Evolutionary conservation across 352 stramenopile genomes (phyloP).

Genomic region (Globisporangium acanthophoron): DNA sequence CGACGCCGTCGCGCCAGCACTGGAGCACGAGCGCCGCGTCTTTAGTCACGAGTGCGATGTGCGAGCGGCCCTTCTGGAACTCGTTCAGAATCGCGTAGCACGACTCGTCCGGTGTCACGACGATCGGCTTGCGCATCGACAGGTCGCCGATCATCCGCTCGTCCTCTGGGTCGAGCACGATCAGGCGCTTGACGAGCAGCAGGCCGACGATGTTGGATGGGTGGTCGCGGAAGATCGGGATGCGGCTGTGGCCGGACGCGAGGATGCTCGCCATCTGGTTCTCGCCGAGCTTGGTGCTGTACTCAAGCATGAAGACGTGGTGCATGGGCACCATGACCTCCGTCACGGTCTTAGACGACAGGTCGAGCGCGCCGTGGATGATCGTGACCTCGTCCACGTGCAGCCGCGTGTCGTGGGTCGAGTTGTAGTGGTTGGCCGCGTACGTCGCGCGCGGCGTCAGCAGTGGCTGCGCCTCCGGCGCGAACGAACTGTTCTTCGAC

Average conservation of each 20-base stretch:
- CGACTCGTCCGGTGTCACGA: conserved; percentile 71
- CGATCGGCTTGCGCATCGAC: conserved; percentile 69
- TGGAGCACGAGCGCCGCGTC: conserved; percentile 43
- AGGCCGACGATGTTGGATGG: conserved; percentile 77
- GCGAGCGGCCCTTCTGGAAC: conserved; percentile 85
- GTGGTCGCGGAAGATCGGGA: conserved; percentile 84
- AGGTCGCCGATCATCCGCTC: conserved; percentile 54
- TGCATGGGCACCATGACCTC: conserved; percentile 87
- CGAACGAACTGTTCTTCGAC: conserved; percentile 8
- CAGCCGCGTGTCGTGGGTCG: conserved; percentile 36
- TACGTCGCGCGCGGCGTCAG: conserved; percentile 20
- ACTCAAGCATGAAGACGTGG: conserved; percentile 82
- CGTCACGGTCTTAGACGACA: conserved; percentile 81
- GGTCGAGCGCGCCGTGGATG: conserved; percentile 87
- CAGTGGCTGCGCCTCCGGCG: conserved; percentile 16
- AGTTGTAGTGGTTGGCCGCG: conserved; percentile 23
- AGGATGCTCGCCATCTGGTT: conserved; percentile 82
- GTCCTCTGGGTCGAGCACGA: conserved; percentile 84
- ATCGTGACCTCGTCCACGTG: conserved; percentile 89
- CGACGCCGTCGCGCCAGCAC: conserved; percentile 40
- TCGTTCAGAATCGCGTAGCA: conserved; percentile 89
- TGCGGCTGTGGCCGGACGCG: conserved; percentile 77
- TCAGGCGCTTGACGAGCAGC: conserved; percentile 86
- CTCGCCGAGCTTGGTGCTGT: conserved; percentile 67
- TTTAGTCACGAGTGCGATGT: conserved; percentile 79